Base-by-base conservation (phyloP, 176 grass and related monocot species). In the Musa troglodytarum region DNA sequence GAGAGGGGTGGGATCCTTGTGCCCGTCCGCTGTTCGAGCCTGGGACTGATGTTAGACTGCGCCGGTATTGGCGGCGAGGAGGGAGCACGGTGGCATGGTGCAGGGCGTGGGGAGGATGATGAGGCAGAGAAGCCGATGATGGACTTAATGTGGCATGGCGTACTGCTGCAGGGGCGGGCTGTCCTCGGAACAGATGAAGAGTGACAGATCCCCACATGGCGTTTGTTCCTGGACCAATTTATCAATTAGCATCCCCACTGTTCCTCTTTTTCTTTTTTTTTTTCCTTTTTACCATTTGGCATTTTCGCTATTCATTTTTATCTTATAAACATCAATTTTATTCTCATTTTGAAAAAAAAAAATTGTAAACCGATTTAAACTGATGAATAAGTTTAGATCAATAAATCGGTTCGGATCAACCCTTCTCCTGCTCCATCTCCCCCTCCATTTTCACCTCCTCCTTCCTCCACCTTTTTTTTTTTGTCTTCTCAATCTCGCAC, bases 151-250 rank as follows among this genome's bases (percentile, higher is more conserved):
- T 15, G 24, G 2, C 19, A 56, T 54, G 53, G 24, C 28, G 72
- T 29, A 52, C 53, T 26, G 53, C 25, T 74, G 72, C 72, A 74
- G 53, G 23, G 53, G 57, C 3, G 24, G 51, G 72, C 72, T 74
- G 72, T 74, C n/a, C 72, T 74, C 29, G 72, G 57, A 28, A 57
- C 53, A 56, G 72, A 74, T 74, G 14, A 53, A 56, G 57, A 15
- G 20, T 74, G 53, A 56, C 53, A 56, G 72, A 74, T 74, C 50
- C 72, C 52, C 72, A 54, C 52, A 54, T 56, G 52, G 53, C 28
- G 28, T 21, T 21, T 74, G 53, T 74, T 74, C 52, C 72, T 74
- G 15, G 7, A 16, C 20, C 57, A 43, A 43, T 5, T 4, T 6
- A 6, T 43, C 34, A 43, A 43, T 6, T 43, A 43, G 34, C 34